These are phyloP conservation scores for Puccinia triticina DNA, from an alignment of 1,284 basidiomycete species.

Conservation along the genomic window DNA sequence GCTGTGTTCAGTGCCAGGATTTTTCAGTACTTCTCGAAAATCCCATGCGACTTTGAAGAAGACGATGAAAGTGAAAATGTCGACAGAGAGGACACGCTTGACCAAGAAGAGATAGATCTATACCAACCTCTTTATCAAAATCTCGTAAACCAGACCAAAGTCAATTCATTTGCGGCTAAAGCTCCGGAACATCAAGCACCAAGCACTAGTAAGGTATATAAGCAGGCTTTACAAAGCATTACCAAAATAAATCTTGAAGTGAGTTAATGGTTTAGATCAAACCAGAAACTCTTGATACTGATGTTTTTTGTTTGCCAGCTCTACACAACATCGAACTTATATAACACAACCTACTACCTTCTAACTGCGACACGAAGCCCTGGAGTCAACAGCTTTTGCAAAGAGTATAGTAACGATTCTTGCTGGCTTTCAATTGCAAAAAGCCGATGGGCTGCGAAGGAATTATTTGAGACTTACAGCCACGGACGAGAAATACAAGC, in stretches of 20 bases:
- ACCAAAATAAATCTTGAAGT: not conserved
- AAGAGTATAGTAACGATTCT: not conserved
- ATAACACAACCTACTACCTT: not conserved
- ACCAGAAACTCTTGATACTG: too few relatives aligned
- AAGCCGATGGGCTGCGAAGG: not conserved
- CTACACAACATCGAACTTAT: not conserved
- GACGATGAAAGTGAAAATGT: too few relatives aligned
- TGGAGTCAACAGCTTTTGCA: not conserved
- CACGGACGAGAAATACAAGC: not conserved
- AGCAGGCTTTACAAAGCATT: too few relatives aligned
- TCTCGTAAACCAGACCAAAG: not conserved
- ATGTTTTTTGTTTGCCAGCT: too few relatives aligned
- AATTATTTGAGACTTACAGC: constrained; percentile 14
- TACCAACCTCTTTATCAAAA: not conserved
- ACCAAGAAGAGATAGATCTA: not conserved
- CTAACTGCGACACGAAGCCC: not conserved
- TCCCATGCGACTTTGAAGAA: too few relatives aligned
- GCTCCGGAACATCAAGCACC: too few relatives aligned
- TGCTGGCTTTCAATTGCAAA: not conserved
- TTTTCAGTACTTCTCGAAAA: too few relatives aligned
- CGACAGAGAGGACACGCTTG: not conserved
- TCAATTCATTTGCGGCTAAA: too few relatives aligned
- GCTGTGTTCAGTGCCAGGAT: too few relatives aligned
- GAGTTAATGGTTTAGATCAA: not conserved
- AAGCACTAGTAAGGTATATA: too few relatives aligned